Conservation (phyloP, 306 rosid genomes). For the Inga oerstediana region DNA sequence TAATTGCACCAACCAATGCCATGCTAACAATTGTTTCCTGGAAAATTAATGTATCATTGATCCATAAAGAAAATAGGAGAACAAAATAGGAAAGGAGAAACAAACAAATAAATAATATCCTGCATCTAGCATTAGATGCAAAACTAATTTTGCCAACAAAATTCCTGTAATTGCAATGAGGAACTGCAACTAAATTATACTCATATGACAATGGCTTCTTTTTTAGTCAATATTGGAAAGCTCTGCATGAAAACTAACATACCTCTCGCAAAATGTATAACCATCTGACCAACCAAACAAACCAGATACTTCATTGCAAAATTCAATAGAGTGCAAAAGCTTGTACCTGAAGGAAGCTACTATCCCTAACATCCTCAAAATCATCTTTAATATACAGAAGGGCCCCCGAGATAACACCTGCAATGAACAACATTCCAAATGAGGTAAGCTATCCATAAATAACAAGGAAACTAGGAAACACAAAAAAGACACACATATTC, state of each 20-base stretch:
- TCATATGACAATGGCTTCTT: not conserved
- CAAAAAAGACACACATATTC: not conserved
- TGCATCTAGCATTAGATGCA: slow-evolving; percentile 1
- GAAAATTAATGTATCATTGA: not conserved
- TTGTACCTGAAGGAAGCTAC: slow-evolving; percentile 50
- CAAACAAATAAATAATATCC: not conserved
- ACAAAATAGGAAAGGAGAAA: not conserved
- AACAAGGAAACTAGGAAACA: not conserved
- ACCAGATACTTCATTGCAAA: slow-evolving; percentile 14
- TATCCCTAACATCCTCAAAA: slow-evolving; percentile 31
- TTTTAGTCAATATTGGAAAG: not conserved
- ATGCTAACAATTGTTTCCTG: slow-evolving; percentile 72
- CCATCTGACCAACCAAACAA: not conserved
- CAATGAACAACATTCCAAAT: slow-evolving; percentile 23
- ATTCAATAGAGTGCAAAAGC: not conserved
- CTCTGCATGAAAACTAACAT: not conserved
- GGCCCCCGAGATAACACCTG: slow-evolving; percentile 51
- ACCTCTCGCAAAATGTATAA: not conserved
- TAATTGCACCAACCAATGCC: slow-evolving; percentile 69
- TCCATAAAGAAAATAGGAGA: not conserved
- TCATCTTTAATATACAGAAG: slow-evolving; percentile 48
- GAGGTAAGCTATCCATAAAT: not conserved
- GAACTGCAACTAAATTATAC: not conserved
- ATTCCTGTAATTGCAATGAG: not conserved
- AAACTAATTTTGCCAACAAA: not conserved